These are phyloP conservation scores for Mortierella sp. DNA, from an alignment of 371 early-diverging fungal species.

Conservation along the genomic window DNA sequence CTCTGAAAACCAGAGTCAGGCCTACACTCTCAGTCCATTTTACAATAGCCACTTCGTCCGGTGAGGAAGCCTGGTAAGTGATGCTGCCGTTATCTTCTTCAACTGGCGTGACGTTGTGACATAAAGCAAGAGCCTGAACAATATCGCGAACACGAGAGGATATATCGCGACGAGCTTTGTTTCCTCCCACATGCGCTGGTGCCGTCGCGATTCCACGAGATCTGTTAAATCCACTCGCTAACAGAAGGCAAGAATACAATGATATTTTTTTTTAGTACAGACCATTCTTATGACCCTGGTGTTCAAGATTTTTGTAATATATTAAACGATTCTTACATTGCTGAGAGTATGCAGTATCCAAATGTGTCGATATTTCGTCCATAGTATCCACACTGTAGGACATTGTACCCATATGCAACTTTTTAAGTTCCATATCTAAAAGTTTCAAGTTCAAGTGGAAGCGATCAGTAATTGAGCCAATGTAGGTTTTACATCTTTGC, in stretches of 20 bases:
- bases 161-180: constrained; percentile 79
- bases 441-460: neutral
- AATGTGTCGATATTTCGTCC: constrained; percentile 83
- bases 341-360: constrained; percentile 69
- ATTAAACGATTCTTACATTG: constrained; percentile 25
- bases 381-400: constrained; percentile 92
- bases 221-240: constrained; percentile 49
- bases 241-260: neutral
- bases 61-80: constrained; percentile 98
- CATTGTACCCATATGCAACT: constrained; percentile 97
- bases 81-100: constrained; percentile 64
- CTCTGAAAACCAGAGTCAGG: constrained; percentile 83
- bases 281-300: neutral
- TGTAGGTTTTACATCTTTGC: neutral
- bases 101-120: constrained; percentile 90
- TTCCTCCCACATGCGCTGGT: constrained; percentile 37
- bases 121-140: constrained; percentile 89
- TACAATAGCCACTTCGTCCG: constrained; percentile 99
- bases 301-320: neutral
- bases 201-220: constrained; percentile 39
- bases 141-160: constrained; percentile 84
- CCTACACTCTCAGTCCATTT: constrained; percentile 96
- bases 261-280: neutral
- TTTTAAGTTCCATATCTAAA: constrained; percentile 97
- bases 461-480: neutral